Conservation (phyloP, 2,329 filamentous ascomycete genomes). For the Aspergillus pseudoglaucus region DNA sequence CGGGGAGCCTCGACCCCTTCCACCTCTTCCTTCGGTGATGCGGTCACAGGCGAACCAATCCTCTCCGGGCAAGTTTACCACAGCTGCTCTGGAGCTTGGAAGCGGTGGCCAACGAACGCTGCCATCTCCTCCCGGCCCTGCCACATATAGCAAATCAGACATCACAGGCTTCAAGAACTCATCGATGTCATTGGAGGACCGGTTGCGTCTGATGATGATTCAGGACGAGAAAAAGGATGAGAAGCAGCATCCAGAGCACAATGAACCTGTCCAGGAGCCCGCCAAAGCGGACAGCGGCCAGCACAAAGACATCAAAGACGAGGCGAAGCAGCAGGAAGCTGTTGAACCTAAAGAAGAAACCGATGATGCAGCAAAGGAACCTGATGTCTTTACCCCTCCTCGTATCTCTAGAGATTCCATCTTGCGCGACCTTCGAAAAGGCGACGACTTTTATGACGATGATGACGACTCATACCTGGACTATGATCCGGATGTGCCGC, state of each 20-base stretch:
- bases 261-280: slow-evolving; percentile 1
- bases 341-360: slow-evolving; percentile 5
- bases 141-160: slow-evolving; percentile 66
- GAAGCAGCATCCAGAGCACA: neutral
- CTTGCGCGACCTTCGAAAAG: slow-evolving; percentile 68
- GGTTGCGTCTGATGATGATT: slow-evolving; percentile 81
- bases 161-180: slow-evolving; percentile 67
- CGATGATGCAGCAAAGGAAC: slow-evolving; percentile 52
- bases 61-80: slow-evolving; percentile 59
- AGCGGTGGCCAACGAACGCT: slow-evolving; percentile 61
- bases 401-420: slow-evolving; percentile 93
- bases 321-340: slow-evolving; percentile 23
- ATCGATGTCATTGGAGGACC: slow-evolving; percentile 78
- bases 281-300: neutral
- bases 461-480: slow-evolving; percentile 54
- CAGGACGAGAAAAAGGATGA: slow-evolving; percentile 48
- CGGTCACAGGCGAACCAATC: slow-evolving; percentile 35
- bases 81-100: slow-evolving; percentile 66
- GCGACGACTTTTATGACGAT: slow-evolving; percentile 50
- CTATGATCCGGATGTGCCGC: slow-evolving; percentile 81
- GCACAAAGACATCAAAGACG: slow-evolving; percentile 3
- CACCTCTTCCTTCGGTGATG: slow-evolving; percentile 63
- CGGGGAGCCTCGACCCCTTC: slow-evolving; percentile 74
- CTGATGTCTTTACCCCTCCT: slow-evolving; percentile 57
- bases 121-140: slow-evolving; percentile 64